These are phyloP conservation scores for Tetradesmus lagerheimii DNA, from an alignment of 139 green algal genomes.

Conservation along the genomic window DNA sequence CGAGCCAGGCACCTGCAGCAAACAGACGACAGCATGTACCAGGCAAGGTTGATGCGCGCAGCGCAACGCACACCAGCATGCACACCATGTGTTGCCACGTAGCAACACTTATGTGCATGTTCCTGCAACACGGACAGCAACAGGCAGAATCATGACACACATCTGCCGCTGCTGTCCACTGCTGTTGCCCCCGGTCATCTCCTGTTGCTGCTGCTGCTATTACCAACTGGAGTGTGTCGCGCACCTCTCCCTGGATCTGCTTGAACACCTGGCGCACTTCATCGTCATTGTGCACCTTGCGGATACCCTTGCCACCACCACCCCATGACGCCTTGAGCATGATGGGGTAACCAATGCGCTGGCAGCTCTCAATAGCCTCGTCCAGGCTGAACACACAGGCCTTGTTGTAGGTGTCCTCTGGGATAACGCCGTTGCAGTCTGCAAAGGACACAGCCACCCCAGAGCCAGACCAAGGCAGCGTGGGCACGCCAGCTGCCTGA, in stretches of 20 bases:
- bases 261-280: constrained; percentile 80
- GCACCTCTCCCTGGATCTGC: constrained; percentile 90
- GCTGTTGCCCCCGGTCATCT: background rate
- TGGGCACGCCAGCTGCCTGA: constrained; percentile 94
- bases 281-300: constrained; percentile 83
- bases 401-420: constrained; percentile 75
- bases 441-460: constrained; percentile 78
- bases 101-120: background rate
- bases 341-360: constrained; percentile 91
- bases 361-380: constrained; percentile 79
- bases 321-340: constrained; percentile 99
- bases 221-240: background rate
- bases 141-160: background rate
- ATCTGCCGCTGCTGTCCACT: background rate
- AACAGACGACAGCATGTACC: background rate
- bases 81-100: background rate
- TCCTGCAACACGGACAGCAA: background rate
- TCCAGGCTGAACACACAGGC: constrained; percentile 81
- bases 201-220: background rate
- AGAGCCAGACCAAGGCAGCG: constrained; percentile 92
- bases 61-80: too few species aligned
- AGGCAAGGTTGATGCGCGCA: background rate
- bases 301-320: constrained; percentile 98
- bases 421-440: constrained; percentile 81
- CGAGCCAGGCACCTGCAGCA: constrained; percentile 82